Conservation (phyloP, 2,329 filamentous ascomycete genomes). For the Curvularia sp. region DNA sequence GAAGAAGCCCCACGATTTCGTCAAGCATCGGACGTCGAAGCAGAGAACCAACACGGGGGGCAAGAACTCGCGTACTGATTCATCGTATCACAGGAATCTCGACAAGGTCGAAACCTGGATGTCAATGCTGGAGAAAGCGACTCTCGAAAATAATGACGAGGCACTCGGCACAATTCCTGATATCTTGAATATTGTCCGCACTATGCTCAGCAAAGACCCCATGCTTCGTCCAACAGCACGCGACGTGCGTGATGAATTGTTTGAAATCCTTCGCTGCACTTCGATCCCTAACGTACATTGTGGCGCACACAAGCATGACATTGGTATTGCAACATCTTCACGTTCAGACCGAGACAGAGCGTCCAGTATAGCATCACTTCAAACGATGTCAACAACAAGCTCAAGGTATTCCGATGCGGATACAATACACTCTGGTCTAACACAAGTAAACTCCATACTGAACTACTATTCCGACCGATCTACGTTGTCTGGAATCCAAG, state of each 20-base stretch:
- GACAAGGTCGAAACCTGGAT: constrained; percentile 75
- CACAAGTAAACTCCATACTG: constrained; percentile 41
- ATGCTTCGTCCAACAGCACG: constrained; percentile 52
- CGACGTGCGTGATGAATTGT: constrained; percentile 51
- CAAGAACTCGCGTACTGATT: constrained; percentile 67
- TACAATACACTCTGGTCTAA: constrained; percentile 39
- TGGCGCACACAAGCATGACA: constrained; percentile 43
- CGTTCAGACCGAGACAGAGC: constrained; percentile 38
- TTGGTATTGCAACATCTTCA: constrained; percentile 33
- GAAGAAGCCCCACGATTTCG: constrained; percentile 70
- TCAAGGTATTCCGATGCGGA: constrained; percentile 38
- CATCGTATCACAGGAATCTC: constrained; percentile 75
- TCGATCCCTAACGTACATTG: constrained; percentile 48
- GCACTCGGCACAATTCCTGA: constrained; percentile 52
- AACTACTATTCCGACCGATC: constrained; percentile 44
- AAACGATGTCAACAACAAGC: constrained; percentile 41
- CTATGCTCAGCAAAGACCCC: constrained; percentile 54
- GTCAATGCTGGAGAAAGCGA: constrained; percentile 66
- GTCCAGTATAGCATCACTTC: constrained; percentile 39
- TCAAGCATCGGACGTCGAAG: constrained; percentile 70
- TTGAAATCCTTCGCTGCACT: constrained; percentile 43
- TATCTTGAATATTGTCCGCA: constrained; percentile 51
- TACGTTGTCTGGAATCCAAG: constrained; percentile 41
- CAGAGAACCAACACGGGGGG: constrained; percentile 60
- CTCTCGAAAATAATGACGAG: constrained; percentile 50